Percentiles rank a stretch among this genome's conserved stretches.
phyloP scores from a whole-genome alignment of 2,329 filamentous ascomycete species.

The Pseudogymnoascus verrucosus region DNA sequence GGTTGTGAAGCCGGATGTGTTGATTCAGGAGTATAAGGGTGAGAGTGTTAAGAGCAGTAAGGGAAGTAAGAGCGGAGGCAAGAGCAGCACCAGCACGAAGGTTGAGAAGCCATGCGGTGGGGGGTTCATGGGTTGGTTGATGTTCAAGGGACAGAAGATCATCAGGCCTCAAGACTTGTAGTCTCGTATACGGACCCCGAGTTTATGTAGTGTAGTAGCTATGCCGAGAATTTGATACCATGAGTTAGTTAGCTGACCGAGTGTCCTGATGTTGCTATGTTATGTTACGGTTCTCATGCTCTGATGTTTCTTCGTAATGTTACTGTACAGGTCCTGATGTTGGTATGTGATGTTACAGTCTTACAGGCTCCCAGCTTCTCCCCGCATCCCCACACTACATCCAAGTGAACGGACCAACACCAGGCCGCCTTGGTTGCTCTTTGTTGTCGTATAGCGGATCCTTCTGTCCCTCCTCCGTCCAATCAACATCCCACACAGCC shows the following conservation, averaged over 20 bases:
- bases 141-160: slow-evolving; percentile 10
- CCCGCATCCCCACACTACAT: too few species aligned
- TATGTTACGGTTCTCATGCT: background rate
- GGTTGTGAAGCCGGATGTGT: slow-evolving; percentile 9
- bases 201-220: slow-evolving; percentile 1
- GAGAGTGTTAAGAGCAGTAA: background rate
- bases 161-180: slow-evolving; percentile 7
- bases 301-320: background rate
- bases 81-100: background rate
- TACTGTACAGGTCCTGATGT: too few species aligned
- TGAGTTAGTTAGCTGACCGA: background rate
- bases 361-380: too few species aligned
- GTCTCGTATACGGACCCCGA: background rate
- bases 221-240: background rate
- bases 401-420: background rate
- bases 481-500: background rate
- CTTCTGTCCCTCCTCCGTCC: background rate
- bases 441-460: slow-evolving; percentile 1
- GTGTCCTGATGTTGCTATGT: background rate
- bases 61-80: background rate
- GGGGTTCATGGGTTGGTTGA: slow-evolving; percentile 9
- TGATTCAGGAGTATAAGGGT: slow-evolving; percentile 13
- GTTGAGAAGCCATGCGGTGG: background rate
- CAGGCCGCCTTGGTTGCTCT: background rate
- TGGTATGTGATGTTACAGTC: background rate